Conservation (phyloP, 2,329 filamentous ascomycete genomes). For the Plectosphaerella cucumerina region DNA sequence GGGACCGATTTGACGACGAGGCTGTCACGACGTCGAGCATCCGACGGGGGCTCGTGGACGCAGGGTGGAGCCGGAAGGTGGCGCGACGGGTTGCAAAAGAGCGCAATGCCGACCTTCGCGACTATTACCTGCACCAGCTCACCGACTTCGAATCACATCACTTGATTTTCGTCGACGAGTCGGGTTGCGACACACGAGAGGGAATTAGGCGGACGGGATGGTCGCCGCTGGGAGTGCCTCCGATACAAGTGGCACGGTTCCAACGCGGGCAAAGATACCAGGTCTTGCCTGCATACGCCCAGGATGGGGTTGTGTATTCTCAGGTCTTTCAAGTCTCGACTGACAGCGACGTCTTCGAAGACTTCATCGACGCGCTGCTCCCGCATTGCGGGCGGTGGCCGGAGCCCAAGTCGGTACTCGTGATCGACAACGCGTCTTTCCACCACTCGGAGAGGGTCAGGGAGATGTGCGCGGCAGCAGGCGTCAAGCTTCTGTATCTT, state of each 20-base stretch:
- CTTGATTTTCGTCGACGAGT: slow-evolving; percentile 29
- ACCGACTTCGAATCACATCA: slow-evolving; percentile 24
- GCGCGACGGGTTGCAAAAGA: slow-evolving; percentile 24
- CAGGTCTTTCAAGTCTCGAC: slow-evolving; percentile 10
- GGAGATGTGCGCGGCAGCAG: slow-evolving; percentile 19
- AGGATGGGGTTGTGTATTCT: slow-evolving; percentile 17
- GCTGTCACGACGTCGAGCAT: not conserved
- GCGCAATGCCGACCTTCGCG: slow-evolving; percentile 25
- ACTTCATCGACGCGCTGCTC: slow-evolving; percentile 26
- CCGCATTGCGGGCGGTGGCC: slow-evolving; percentile 23
- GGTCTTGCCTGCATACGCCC: slow-evolving; percentile 23
- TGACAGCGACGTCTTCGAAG: slow-evolving; percentile 20
- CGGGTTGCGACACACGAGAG: slow-evolving; percentile 26
- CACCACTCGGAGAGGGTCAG: slow-evolving; percentile 19
- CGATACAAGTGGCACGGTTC: slow-evolving; percentile 16
- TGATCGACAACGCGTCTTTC: slow-evolving; percentile 29
- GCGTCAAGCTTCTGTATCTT: slow-evolving; percentile 9
- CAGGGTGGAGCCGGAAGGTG: slow-evolving; percentile 23
- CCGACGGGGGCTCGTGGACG: too few species aligned
- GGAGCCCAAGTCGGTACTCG: slow-evolving; percentile 26
- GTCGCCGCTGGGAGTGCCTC: slow-evolving; percentile 23
- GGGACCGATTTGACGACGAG: too few species aligned
- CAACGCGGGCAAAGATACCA: slow-evolving; percentile 16
- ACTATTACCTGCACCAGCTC: slow-evolving; percentile 27
- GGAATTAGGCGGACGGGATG: slow-evolving; percentile 27